Base-by-base conservation (phyloP, 2,329 filamentous ascomycete species). In the Exophiala sideris region DNA sequence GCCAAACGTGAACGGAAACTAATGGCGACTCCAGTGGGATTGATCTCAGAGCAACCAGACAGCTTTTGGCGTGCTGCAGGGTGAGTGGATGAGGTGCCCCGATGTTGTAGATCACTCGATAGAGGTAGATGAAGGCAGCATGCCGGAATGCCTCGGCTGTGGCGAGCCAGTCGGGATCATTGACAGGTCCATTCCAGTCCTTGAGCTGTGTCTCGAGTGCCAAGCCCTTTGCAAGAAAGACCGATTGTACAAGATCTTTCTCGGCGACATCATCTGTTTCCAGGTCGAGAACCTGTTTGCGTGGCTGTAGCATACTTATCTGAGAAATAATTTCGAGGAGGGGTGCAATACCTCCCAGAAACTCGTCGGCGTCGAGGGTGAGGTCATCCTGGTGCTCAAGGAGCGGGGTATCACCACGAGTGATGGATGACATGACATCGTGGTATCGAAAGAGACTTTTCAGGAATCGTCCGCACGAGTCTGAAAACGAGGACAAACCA, bases 361-460 rank as follows among this genome's bases (percentile, higher is more conserved):
- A 44, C 29, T 20, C 41, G 21, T 32, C 41, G 20, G 18, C 21
- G 10, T 44, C 41, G n/a, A 24, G 9, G n/a, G 3, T 24, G 3
- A n/a, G 2, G n/a, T 20, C 10, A 2, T 24, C 20, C 11, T 44
- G 5, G 21, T 44, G 21, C 12, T 44, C 10, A 4, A 44, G 20
- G 14, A 44, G 41, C 10, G 41, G 41, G 9, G 18, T 20, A 6
- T 44, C 41, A n/a, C 41, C n/a, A 24, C 41, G 20, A 21, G 41
- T 32, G 4, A 44, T 44, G 20, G 41, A 44, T 18, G 41, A 44
- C 41, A 44, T 44, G 41, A 44, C 21, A 44, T 44, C 41, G 41
- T 44, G 41, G 14, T 44, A 44, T 14, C 21, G 21, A 20, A 44
- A 44, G 10, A 44, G 21, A n/a, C 41, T 44, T 44, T 44, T 20